Evolutionary conservation across 768 basidiomycete genomes (phyloP).

Genomic region (Kwoniella newhampshirensis): DNA sequence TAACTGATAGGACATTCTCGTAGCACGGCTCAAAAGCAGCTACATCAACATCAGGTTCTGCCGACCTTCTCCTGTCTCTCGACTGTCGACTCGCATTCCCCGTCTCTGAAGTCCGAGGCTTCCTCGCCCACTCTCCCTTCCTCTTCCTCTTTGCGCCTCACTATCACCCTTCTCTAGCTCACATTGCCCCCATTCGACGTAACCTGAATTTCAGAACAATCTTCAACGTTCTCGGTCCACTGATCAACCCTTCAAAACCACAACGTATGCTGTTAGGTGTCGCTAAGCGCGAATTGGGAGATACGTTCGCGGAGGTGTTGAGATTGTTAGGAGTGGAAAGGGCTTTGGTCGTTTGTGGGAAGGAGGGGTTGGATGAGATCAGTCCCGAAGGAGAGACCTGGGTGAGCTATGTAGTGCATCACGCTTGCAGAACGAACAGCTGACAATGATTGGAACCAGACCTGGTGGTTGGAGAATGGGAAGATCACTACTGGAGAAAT

Average conservation of each 20-base stretch:
- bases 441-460: constrained; percentile 54
- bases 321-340: constrained; percentile 71
- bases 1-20: constrained; percentile 3
- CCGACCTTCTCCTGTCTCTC: constrained; percentile 82
- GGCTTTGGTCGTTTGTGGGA: constrained; percentile 90
- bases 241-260: constrained; percentile 87
- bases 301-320: constrained; percentile 74
- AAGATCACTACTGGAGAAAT: constrained; percentile 64
- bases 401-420: constrained; percentile 57
- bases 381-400: constrained; percentile 86
- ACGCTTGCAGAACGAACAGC: neutral
- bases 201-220: constrained; percentile 90
- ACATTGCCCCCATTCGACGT: constrained; percentile 79
- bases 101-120: constrained; percentile 55
- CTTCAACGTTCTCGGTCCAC: constrained; percentile 91
- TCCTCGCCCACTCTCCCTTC: constrained; percentile 69
- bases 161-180: constrained; percentile 82
- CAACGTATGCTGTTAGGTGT: constrained; percentile 89
- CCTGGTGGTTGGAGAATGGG: constrained; percentile 64
- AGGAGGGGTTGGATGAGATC: constrained; percentile 90
- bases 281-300: constrained; percentile 74
- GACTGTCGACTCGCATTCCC: constrained; percentile 68
- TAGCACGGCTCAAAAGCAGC: constrained; percentile 82
- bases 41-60: constrained; percentile 90
- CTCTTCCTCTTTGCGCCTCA: constrained; percentile 91